Evolutionary conservation across 805 yeast species (phyloP).

Genomic region (Starmerella etchellsii): DNA sequence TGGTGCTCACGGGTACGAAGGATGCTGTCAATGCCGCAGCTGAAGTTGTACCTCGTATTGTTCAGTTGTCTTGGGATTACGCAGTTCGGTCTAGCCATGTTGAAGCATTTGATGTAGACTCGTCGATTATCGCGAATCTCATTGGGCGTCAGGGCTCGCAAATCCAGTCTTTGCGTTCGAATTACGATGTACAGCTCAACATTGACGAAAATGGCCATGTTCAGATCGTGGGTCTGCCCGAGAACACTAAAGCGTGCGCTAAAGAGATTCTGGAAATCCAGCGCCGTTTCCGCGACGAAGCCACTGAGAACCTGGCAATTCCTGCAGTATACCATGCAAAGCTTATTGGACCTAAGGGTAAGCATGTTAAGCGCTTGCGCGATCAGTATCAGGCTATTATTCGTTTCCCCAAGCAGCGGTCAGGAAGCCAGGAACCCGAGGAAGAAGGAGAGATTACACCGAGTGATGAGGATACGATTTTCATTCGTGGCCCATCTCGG

Average conservation of each 20-base stretch:
- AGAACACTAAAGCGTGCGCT: conserved; percentile 63
- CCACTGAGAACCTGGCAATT: conserved; percentile 47
- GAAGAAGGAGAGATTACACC: conserved; percentile 26
- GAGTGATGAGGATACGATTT: conserved; percentile 29
- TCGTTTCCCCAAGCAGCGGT: conserved; percentile 44
- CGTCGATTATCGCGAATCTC: conserved; percentile 55
- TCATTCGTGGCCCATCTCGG: conserved; percentile 56
- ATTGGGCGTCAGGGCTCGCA: conserved; percentile 84
- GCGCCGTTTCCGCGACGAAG: conserved; percentile 74
- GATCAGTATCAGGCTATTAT: conserved; percentile 76
- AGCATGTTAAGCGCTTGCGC: conserved; percentile 69
- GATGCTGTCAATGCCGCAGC: conserved; percentile 44
- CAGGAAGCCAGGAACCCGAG: conserved; percentile 2
- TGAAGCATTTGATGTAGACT: conserved; percentile 47
- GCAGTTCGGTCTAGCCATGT: conserved; percentile 36
- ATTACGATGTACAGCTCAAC: conserved; percentile 65
- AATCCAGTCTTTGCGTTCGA: conserved; percentile 53
- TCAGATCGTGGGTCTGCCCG: conserved; percentile 60
- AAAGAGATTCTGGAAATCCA: conserved; percentile 44
- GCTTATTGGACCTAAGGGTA: conserved; percentile 73
- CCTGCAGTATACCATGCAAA: conserved; percentile 70
- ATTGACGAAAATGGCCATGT: conserved; percentile 49
- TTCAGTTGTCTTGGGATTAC: conserved; percentile 44
- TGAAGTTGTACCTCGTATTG: conserved; percentile 39
- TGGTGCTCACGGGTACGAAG: conserved; percentile 59